Percentiles rank a stretch among this genome's conserved stretches.
phyloP scores from a whole-genome alignment of 2,329 filamentous ascomycete genomes.

The Fusarium equiseti region DNA sequence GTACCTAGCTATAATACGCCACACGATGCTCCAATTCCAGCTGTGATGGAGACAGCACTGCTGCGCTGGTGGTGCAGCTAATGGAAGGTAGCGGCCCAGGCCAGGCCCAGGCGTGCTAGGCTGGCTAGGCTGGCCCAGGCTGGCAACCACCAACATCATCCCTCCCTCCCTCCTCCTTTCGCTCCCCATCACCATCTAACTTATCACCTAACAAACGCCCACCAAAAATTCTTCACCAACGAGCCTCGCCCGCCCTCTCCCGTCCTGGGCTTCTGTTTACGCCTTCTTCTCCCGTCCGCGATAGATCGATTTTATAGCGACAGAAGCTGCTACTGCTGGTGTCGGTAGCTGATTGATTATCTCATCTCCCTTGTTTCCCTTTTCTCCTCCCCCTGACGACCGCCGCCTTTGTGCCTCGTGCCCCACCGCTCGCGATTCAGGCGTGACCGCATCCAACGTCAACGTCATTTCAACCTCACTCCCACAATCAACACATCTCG shows the following conservation, averaged over 20 bases:
- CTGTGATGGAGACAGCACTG: slow-evolving; percentile 15
- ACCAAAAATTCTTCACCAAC: slow-evolving; percentile 40
- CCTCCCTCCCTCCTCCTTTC: slow-evolving; percentile 38
- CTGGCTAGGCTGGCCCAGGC: slow-evolving; percentile 21
- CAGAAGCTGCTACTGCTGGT: slow-evolving; percentile 37
- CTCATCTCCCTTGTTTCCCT: slow-evolving; percentile 25
- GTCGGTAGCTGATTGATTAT: slow-evolving; percentile 40
- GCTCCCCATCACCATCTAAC: slow-evolving; percentile 41
- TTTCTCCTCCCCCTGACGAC: slow-evolving; percentile 42
- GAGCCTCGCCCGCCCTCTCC: slow-evolving; percentile 17
- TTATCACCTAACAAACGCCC: slow-evolving; percentile 39
- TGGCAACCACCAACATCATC: slow-evolving; percentile 37
- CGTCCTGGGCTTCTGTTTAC: slow-evolving; percentile 3
- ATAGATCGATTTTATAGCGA: slow-evolving; percentile 36
- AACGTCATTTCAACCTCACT: slow-evolving; percentile 46
- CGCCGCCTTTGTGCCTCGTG: slow-evolving; percentile 48
- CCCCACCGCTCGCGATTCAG: slow-evolving; percentile 49
- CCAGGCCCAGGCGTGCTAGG: slow-evolving; percentile 13
- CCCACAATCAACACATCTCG: slow-evolving; percentile 31
- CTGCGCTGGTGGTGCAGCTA: slow-evolving; percentile 17
- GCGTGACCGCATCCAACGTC: slow-evolving; percentile 50
- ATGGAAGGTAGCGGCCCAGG: slow-evolving; percentile 13
- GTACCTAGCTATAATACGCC: slow-evolving; percentile 27
- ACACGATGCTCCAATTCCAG: slow-evolving; percentile 38
- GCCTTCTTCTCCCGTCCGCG: slow-evolving; percentile 1